Conservation (phyloP, 2,329 filamentous ascomycete genomes). For the Metarhizium guizhouense region DNA sequence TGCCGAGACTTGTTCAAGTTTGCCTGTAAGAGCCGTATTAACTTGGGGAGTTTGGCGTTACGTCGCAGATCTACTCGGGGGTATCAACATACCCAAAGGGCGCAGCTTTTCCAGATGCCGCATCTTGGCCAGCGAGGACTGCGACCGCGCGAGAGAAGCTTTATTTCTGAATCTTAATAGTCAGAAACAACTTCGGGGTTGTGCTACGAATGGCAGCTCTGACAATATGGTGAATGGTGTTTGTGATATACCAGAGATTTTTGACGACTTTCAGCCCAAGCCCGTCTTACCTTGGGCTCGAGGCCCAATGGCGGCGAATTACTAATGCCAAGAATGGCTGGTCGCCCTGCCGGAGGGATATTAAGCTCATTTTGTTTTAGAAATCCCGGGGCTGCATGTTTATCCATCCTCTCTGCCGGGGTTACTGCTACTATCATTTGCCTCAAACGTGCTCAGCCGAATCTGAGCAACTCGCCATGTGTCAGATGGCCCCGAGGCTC, state of each 20-base stretch:
- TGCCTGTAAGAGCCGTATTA: conserved; percentile 18
- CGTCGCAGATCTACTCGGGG: neutral
- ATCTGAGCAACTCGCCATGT: neutral
- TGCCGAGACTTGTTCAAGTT: conserved; percentile 34
- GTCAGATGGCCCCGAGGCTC: neutral
- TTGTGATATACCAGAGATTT: neutral
- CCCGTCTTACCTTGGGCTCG: neutral
- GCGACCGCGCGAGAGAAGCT: too few relatives aligned
- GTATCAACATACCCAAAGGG: neutral
- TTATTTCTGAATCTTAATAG: too few relatives aligned
- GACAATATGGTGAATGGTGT: neutral
- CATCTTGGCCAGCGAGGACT: neutral
- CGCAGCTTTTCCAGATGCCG: neutral
- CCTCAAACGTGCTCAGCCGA: neutral
- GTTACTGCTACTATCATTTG: neutral
- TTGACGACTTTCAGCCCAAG: too few relatives aligned
- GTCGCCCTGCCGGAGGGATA: neutral
- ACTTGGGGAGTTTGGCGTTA: too few relatives aligned
- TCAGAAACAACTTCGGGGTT: too few relatives aligned
- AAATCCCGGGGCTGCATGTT: neutral
- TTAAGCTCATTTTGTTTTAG: too few relatives aligned
- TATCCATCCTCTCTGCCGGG: neutral
- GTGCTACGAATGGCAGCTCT: too few relatives aligned
- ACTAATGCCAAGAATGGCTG: neutral
- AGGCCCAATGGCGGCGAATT: neutral